A percentile compares a stretch with the other conserved stretches of the same genome.
Evolutionary conservation across 164 flowering plant genomes (phyloP).

Genomic region (Stephania cephalantha): DNA sequence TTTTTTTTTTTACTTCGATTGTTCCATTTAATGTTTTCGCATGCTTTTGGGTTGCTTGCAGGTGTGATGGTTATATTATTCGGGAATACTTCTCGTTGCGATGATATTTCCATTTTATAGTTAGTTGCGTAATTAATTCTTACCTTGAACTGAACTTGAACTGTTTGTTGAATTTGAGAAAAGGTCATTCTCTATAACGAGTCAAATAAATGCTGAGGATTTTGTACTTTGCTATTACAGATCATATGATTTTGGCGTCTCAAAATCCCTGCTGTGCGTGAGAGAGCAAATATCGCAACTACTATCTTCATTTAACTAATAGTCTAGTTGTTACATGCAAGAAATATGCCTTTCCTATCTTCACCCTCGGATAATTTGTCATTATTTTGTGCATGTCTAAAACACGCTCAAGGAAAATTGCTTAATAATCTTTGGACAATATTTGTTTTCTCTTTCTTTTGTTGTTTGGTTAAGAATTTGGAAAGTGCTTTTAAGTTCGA

Average conservation of each 20-base stretch:
- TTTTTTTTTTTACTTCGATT: background rate
- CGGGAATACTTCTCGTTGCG: background rate
- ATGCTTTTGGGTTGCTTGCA: background rate
- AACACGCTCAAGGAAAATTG: no score
- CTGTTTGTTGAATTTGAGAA: background rate
- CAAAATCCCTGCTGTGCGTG: background rate
- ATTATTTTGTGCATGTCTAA: no score
- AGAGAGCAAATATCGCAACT: background rate
- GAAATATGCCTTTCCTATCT: no score
- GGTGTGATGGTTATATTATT: background rate
- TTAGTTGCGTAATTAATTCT: background rate
- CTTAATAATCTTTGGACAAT: no score
- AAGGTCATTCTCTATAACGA: background rate
- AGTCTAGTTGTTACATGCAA: background rate
- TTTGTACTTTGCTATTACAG: background rate
- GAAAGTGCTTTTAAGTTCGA: no score
- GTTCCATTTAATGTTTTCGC: background rate
- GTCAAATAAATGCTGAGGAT: background rate
- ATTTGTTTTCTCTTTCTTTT: no score
- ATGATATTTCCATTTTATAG: background rate
- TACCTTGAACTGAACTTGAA: background rate
- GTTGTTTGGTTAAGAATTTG: no score
- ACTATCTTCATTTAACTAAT: background rate
- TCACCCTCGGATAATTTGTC: no score
- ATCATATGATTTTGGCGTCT: background rate